Conservation (phyloP, 2,329 filamentous ascomycete genomes). For the Ascosphaera apis region DNA sequence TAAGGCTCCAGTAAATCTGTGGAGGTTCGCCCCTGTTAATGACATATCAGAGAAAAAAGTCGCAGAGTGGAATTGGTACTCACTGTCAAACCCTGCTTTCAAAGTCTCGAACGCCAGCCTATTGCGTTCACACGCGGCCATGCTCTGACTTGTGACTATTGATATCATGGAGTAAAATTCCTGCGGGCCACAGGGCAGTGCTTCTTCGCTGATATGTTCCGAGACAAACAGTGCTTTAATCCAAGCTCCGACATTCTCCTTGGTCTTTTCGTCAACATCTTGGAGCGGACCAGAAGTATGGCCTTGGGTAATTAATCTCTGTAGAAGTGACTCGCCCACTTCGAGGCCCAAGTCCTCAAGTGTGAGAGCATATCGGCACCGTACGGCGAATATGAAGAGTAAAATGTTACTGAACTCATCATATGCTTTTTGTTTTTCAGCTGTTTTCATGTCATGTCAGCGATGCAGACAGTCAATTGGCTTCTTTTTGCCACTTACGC, state of each 20-base stretch:
- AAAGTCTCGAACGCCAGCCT: slow-evolving; percentile 33
- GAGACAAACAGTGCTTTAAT: slow-evolving; percentile 37
- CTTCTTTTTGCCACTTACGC: not conserved
- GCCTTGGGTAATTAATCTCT: slow-evolving; percentile 27
- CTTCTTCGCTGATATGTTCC: slow-evolving; percentile 39
- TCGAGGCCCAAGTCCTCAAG: slow-evolving; percentile 29
- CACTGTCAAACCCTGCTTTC: slow-evolving; percentile 39
- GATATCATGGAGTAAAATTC: slow-evolving; percentile 40
- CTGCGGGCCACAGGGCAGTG: slow-evolving; percentile 41
- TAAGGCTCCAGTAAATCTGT: slow-evolving; percentile 39
- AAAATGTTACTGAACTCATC: slow-evolving; percentile 42
- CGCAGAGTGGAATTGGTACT: slow-evolving; percentile 8
- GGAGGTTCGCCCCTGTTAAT: slow-evolving; percentile 2
- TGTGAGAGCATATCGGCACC: slow-evolving; percentile 32
- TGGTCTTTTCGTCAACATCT: slow-evolving; percentile 31
- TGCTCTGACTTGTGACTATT: slow-evolving; percentile 37
- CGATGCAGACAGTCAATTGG: too few relatives aligned
- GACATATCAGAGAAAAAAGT: not conserved
- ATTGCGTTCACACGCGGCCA: slow-evolving; percentile 32
- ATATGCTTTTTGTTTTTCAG: slow-evolving; percentile 40
- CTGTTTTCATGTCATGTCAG: slow-evolving; percentile 8
- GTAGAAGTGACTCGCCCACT: slow-evolving; percentile 29
- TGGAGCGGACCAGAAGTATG: slow-evolving; percentile 24
- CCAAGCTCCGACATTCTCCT: slow-evolving; percentile 35
- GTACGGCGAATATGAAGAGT: slow-evolving; percentile 32